phyloP scores from a whole-genome alignment of 1,284 basidiomycete species.

The Mixia osmundae region DNA sequence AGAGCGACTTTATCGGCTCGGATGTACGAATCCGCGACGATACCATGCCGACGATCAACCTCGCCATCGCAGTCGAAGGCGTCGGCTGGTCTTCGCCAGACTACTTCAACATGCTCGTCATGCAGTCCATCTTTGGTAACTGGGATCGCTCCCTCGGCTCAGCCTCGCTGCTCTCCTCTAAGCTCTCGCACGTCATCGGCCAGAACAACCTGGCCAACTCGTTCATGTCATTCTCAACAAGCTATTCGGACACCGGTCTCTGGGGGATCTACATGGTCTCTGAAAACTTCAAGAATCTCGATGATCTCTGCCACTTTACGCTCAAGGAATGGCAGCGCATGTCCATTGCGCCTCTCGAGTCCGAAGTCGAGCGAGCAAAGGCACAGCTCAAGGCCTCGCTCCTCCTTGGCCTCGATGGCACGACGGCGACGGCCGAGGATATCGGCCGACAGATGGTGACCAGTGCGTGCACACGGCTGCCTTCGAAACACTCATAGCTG shows the following conservation, averaged over 20 bases:
- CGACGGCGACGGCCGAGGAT: conserved; percentile 91
- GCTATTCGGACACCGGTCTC: conserved; percentile 97
- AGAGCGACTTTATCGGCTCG: conserved; percentile 69
- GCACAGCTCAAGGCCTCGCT: conserved; percentile 90
- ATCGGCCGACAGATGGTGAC: conserved; percentile 94
- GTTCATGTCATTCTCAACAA: conserved; percentile 98
- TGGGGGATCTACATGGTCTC: conserved; percentile 91
- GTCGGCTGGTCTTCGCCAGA: conserved; percentile 94
- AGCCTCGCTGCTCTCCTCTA: conserved; percentile 67
- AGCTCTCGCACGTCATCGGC: conserved; percentile 75
- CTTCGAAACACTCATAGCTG: too few species aligned
- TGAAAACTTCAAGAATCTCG: conserved; percentile 60
- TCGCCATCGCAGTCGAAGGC: conserved; percentile 94
- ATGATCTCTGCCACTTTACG: conserved; percentile 85
- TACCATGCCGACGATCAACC: conserved; percentile 61
- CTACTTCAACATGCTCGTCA: conserved; percentile 98
- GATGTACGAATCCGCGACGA: conserved; percentile 94
- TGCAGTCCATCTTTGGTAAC: conserved; percentile 96
- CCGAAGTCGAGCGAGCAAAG: conserved; percentile 90
- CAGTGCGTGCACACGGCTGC: conserved; percentile 43
- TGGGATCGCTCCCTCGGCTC: conserved; percentile 96
- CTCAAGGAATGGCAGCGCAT: conserved; percentile 93
- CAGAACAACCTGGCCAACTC: conserved; percentile 93
- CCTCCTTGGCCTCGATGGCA: conserved; percentile 74
- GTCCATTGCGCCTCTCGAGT: conserved; percentile 58